Base-by-base conservation (phyloP, 768 basidiomycete species). In the Trametes cubensis region DNA sequence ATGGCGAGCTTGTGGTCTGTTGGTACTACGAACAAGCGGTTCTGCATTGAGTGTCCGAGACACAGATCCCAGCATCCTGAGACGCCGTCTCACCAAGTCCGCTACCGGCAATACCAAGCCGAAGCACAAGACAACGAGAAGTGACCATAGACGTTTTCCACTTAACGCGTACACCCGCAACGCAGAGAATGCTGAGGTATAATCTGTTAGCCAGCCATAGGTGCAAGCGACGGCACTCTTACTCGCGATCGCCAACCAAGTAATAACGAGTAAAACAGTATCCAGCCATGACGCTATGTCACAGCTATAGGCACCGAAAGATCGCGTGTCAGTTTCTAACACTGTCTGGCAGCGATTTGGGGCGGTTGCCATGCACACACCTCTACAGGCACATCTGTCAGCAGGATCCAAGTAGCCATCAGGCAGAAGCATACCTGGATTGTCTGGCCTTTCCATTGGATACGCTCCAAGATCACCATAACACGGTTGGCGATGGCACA, bases 191-290 rank as follows among this genome's bases (percentile, higher is more conserved):
- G 47, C 56, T 58, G n/a, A 17, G 15, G 11, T 18, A 40, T 41
- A 6, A 40, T 23, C n/a, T 26, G 2, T 14, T 5, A 23, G 21
- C 6, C 6, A 17, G n/a, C 26, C 15, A 38, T 18, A 4, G 46
- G 2, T 11, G 25, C 4, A 15, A 6, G 14, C 8, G 17, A 15
- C 26, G 14, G 17, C 13, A 25, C 7, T 0, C 38, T 38, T 28
- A 58, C 56, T 40, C 13, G 56, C 46, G 38, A 58, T 58, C 7
- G 56, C 30, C 1, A 58, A 25, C 56, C 56, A 58, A 18, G 56
- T 26, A 26, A 49, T 18, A 6, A 48, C 21, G 17, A 58, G 56
- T 15, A 49, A 41, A 5, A 47, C 14, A 3, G 39, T 34, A 20
- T 58, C 56, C 3, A 58, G 39, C 56, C 46, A 58, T 10, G 41